Percentiles rank a stretch among this genome's conserved stretches.
These are phyloP conservation scores for Fraxinus dipetala DNA, from an alignment of 305 asterid genomes.

Conservation along the genomic window DNA sequence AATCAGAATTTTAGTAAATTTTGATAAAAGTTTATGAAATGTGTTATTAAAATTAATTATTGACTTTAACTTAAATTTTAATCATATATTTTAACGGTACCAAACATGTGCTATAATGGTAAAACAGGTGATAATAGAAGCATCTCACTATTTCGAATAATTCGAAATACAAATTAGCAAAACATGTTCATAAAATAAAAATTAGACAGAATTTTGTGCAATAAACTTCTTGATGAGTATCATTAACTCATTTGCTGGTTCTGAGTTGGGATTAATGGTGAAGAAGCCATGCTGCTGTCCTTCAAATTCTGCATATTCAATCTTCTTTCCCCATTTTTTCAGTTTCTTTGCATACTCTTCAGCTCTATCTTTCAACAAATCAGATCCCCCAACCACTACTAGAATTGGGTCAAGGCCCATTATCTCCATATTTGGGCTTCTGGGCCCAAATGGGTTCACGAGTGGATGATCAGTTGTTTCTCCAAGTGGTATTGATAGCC, in stretches of 20 bases:
- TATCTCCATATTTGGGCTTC: constrained; percentile 37
- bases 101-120: background rate
- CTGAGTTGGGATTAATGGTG: constrained; percentile 54
- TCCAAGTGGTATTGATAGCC: constrained; percentile 54
- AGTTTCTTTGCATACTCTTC: constrained; percentile 45
- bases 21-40: no score
- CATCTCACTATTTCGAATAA: background rate
- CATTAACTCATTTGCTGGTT: constrained; percentile 47
- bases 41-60: no score
- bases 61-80: no score
- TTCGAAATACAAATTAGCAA: background rate
- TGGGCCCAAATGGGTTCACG: constrained; percentile 68
- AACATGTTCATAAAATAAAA: background rate
- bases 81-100: no score
- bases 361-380: constrained; percentile 64
- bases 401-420: constrained; percentile 57
- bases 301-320: constrained; percentile 69
- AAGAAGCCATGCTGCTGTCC: constrained; percentile 82
- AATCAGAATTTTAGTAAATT: no score
- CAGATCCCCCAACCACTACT: constrained; percentile 57
- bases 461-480: constrained; percentile 57
- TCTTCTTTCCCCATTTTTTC: constrained; percentile 48
- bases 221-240: constrained; percentile 44
- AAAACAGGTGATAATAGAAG: background rate
- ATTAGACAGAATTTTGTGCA: constrained; percentile 30